These are phyloP conservation scores for Alternaria triticina DNA, from an alignment of 2,329 filamentous ascomycete genomes.

Conservation along the genomic window DNA sequence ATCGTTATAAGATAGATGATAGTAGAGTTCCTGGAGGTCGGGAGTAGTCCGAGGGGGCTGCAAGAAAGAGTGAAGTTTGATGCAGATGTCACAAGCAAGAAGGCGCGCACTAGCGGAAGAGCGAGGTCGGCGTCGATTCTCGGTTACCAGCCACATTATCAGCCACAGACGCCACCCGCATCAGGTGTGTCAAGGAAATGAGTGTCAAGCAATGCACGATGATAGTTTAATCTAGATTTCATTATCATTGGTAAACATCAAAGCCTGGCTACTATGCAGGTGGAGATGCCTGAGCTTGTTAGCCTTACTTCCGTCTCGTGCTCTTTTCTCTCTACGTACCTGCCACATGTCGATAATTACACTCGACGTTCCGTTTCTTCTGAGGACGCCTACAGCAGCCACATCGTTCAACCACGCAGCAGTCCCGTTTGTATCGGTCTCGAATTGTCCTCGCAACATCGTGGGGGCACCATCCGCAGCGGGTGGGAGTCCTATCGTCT, in stretches of 20 bases:
- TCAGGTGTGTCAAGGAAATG: not conserved
- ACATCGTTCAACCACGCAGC: constrained; percentile 50
- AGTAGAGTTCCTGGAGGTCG: not conserved
- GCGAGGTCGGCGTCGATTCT: constrained; percentile 12
- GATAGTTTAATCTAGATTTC: not conserved
- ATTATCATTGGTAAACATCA: not conserved
- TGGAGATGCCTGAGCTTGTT: not conserved
- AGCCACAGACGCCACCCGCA: not conserved
- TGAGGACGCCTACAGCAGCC: constrained; percentile 36
- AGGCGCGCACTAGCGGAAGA: not conserved
- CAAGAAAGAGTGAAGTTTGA: not conserved
- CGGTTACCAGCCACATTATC: constrained; percentile 7
- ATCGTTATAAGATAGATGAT: not conserved
- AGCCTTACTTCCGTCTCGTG: not conserved
- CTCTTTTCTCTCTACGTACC: constrained; percentile 7
- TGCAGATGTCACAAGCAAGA: not conserved
- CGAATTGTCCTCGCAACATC: constrained; percentile 43
- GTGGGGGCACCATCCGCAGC: constrained; percentile 27
- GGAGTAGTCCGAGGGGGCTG: not conserved
- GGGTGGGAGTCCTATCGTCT: constrained; percentile 39
- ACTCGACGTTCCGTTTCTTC: constrained; percentile 20
- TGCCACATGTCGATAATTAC: constrained; percentile 39
- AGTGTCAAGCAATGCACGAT: not conserved
- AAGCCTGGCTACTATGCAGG: not conserved
- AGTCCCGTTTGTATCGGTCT: constrained; percentile 39